phyloP scores from a whole-genome alignment of 768 basidiomycete genomes.

The Lentinula sp. region DNA sequence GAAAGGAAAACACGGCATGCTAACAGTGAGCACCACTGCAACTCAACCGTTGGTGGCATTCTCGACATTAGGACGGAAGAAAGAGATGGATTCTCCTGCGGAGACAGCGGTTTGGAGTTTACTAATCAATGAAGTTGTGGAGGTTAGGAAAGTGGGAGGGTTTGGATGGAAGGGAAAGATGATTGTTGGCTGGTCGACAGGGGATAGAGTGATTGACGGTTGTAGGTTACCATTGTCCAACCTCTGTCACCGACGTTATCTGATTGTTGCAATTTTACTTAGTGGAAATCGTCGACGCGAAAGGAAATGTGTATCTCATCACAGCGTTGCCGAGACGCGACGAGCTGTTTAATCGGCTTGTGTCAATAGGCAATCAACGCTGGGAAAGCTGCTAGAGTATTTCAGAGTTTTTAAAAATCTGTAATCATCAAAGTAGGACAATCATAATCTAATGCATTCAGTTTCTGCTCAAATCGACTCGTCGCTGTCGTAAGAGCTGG shows the following conservation, averaged over 20 bases:
- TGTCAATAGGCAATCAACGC: conserved; percentile 12
- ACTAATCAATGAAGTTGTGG: conserved; percentile 22
- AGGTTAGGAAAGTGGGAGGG: conserved; percentile 26
- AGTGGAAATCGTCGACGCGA: conserved; percentile 19
- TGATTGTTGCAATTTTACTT: not conserved
- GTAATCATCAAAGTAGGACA: too few species aligned
- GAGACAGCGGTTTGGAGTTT: conserved; percentile 18
- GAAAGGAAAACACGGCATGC: not conserved
- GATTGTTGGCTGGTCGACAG: conserved; percentile 26
- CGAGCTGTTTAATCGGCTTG: conserved; percentile 10
- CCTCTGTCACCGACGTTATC: not conserved
- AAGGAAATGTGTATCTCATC: conserved; percentile 12
- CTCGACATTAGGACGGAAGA: not conserved
- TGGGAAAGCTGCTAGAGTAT: conserved; percentile 10
- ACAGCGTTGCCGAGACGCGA: conserved; percentile 19
- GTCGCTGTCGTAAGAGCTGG: too few species aligned
- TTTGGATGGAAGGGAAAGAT: conserved; percentile 33
- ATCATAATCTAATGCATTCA: too few species aligned
- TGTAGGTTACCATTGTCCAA: not conserved
- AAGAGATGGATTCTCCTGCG: not conserved
- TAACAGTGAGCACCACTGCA: not conserved
- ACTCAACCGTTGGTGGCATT: not conserved
- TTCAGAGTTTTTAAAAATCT: not conserved
- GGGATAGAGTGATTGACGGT: conserved; percentile 21
- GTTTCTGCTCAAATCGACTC: too few species aligned